Base-by-base conservation (phyloP, 1,284 basidiomycete species). In the Leccinum solheimii region DNA sequence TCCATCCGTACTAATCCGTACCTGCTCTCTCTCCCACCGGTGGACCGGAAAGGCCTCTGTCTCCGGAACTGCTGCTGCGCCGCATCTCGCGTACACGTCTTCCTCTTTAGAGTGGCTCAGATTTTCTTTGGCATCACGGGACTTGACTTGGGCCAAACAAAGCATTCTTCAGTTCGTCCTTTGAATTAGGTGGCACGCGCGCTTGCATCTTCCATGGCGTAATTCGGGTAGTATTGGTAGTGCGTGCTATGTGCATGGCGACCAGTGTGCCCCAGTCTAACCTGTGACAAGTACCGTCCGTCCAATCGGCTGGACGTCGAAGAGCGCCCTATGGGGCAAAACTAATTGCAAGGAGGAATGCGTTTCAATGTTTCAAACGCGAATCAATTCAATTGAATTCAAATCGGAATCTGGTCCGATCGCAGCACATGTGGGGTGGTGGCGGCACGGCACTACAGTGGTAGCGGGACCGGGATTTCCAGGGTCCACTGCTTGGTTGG, bases 21-120 rank as follows among this genome's bases (percentile, higher is more conserved):
- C 61, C 57, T 69, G 45, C 62, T 27, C 45, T 36, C 13, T 30
- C 36, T 45, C 43, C 40, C 40, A 43, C n/a, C 40, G 40, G 40
- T 5, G n/a, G 10, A 55, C 53, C n/a, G 40, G 43, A 58, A 52
- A 40, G 26, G 36, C 43, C 36, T 9, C 56, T 36, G 57, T 19
- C 36, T 55, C 45, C 40, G 56, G 54, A 59, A 55, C 21, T 21
- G 53, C 34, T 23, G 9, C 13, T 14, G 53, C 14, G 53, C 58
- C 40, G 53, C 50, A 30, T 21, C 36, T 58, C 45, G 55, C 52
- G 34, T 36, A 30, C 56, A n/a, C 40, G 11, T 36, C 38, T 16
- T 49, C 56, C 57, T 54, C 49, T 57, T 55, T 60, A 7, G 55
- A 26, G 43, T 40, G 50, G 51, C 19, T 56, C 19, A 43, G 45